phyloP scores from a whole-genome alignment of 768 basidiomycete genomes.

The Dioszegia crocea region DNA sequence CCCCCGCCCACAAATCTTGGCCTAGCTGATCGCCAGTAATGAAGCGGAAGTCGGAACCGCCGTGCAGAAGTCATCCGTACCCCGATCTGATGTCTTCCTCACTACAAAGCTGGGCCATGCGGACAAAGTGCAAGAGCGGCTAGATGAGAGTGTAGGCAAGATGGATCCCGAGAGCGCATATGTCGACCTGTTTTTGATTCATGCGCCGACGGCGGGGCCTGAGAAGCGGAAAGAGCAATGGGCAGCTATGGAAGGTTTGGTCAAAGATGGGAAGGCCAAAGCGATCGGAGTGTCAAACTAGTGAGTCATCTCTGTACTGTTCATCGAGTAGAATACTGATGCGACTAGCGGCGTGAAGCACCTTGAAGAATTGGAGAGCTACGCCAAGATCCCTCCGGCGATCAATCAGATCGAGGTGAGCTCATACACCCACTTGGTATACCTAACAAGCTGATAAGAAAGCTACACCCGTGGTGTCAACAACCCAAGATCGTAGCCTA shows the following conservation, averaged over 20 bases:
- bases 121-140: conserved; percentile 19
- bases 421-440: background rate
- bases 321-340: too few species aligned
- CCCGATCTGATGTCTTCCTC: conserved; percentile 35
- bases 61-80: conserved; percentile 8
- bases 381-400: conserved; percentile 35
- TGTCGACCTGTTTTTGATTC: conserved; percentile 50
- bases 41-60: conserved; percentile 41
- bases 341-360: conserved; percentile 36
- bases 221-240: conserved; percentile 45
- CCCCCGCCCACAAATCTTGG: background rate
- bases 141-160: conserved; percentile 35
- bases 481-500: conserved; percentile 39
- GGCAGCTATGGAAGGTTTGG: conserved; percentile 37
- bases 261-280: conserved; percentile 38
- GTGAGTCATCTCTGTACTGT: too few species aligned
- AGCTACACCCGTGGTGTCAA: conserved; percentile 45
- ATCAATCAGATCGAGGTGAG: conserved; percentile 45
- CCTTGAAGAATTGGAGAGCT: conserved; percentile 39
- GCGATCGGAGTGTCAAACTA: conserved; percentile 47
- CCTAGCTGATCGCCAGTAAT: conserved; percentile 18
- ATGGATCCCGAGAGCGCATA: conserved; percentile 36
- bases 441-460: background rate
- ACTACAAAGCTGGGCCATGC: conserved; percentile 45
- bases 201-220: conserved; percentile 48